Conservation (phyloP, 2,329 filamentous ascomycete genomes). For the Cryphonectria parasitica region DNA sequence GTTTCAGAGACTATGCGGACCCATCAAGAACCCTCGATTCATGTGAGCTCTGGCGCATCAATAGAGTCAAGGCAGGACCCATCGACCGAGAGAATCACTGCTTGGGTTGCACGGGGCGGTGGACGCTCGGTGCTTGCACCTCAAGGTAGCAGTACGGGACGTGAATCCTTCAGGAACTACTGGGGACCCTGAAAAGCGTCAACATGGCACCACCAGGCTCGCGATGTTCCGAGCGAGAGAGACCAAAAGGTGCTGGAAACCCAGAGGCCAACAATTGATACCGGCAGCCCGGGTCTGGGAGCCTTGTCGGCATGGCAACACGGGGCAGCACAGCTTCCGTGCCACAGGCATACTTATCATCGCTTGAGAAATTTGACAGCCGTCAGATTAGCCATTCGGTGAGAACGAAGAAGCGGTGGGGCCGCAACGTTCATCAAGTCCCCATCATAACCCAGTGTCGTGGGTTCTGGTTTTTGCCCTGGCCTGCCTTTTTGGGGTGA, state of each 20-base stretch:
- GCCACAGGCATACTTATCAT: slow-evolving; percentile 14
- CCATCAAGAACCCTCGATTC: neutral
- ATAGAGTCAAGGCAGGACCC: neutral
- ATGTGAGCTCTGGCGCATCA: neutral
- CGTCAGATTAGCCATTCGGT: slow-evolving; percentile 21
- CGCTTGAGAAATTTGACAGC: slow-evolving; percentile 14
- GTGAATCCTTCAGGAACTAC: slow-evolving; percentile 18
- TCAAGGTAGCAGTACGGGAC: neutral
- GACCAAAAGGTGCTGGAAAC: slow-evolving; percentile 1
- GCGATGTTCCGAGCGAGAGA: slow-evolving; percentile 18
- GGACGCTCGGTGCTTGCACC: slow-evolving; percentile 7
- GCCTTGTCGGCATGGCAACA: slow-evolving; percentile 19
- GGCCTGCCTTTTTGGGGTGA: neutral
- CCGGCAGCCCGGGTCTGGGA: slow-evolving; percentile 16
- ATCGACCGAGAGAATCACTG: neutral
- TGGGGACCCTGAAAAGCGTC: slow-evolving; percentile 13
- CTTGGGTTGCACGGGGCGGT: slow-evolving; percentile 18
- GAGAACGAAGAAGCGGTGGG: slow-evolving; percentile 27
- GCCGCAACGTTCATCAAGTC: slow-evolving; percentile 5
- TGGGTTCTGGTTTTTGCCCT: slow-evolving; percentile 3
- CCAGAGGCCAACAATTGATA: neutral
- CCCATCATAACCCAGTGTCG: neutral
- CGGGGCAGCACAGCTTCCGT: slow-evolving; percentile 16
- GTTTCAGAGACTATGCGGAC: neutral
- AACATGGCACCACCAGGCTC: slow-evolving; percentile 9